phyloP scores from a whole-genome alignment of 2,329 filamentous ascomycete species.

The Pseudocercospora vitis region DNA sequence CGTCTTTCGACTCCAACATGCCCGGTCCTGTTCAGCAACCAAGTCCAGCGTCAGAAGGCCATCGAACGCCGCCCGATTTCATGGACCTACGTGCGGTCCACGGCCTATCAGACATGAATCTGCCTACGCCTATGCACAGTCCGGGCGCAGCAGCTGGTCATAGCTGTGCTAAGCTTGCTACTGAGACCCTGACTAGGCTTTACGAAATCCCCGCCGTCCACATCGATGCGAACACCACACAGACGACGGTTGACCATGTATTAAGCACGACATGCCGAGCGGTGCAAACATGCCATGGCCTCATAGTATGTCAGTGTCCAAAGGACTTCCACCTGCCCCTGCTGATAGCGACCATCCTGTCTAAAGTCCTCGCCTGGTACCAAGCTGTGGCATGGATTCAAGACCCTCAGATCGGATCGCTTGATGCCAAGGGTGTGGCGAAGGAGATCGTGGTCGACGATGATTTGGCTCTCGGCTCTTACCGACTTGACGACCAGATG shows the following conservation, averaged over 20 bases:
- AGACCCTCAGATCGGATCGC: slow-evolving; percentile 9
- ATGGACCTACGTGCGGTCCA: slow-evolving; percentile 5
- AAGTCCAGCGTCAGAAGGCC: slow-evolving; percentile 12
- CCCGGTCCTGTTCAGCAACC: slow-evolving; percentile 10
- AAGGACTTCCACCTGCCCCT: slow-evolving; percentile 24
- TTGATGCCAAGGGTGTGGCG: background rate
- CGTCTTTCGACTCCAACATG: slow-evolving; percentile 7
- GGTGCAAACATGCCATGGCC: slow-evolving; percentile 19
- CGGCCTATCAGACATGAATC: slow-evolving; percentile 6
- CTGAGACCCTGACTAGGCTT: slow-evolving; percentile 19
- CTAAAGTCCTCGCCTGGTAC: slow-evolving; percentile 24
- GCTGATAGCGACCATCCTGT: slow-evolving; percentile 18
- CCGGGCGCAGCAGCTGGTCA: slow-evolving; percentile 7
- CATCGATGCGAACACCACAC: slow-evolving; percentile 14
- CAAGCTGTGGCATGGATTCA: slow-evolving; percentile 21
- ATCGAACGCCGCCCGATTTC: background rate
- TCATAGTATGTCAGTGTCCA: slow-evolving; percentile 20
- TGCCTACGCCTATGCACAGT: slow-evolving; percentile 5
- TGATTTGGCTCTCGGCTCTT: slow-evolving; percentile 15
- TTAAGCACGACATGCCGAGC: slow-evolving; percentile 19
- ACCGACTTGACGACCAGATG: slow-evolving; percentile 20
- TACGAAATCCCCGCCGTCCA: slow-evolving; percentile 22
- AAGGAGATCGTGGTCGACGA: slow-evolving; percentile 24
- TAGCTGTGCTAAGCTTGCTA: slow-evolving; percentile 19
- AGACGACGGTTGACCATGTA: slow-evolving; percentile 22